Percentiles rank a stretch among this genome's conserved stretches.
These are phyloP conservation scores for Punica granatum DNA, from an alignment of 345 rosid genomes.

Conservation along the genomic window DNA sequence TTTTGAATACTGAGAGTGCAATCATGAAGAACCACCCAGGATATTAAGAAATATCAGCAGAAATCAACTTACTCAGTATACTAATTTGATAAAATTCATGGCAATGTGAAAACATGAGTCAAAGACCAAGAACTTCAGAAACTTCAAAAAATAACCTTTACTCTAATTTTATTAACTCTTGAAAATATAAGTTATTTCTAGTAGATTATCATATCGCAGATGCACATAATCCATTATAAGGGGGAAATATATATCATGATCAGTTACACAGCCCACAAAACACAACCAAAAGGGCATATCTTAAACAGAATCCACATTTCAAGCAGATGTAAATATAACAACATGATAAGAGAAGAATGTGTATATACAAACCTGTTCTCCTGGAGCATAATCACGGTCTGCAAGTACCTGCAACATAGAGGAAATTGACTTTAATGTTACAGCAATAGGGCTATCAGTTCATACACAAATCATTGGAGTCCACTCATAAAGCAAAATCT, in stretches of 20 bases:
- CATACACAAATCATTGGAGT: neutral
- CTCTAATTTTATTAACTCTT: neutral
- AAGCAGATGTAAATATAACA: neutral
- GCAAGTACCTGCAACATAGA: constrained; percentile 52
- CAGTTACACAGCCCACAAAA: neutral
- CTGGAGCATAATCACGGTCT: constrained; percentile 59
- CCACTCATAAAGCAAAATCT: neutral
- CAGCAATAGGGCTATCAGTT: neutral
- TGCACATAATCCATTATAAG: neutral
- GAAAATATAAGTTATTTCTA: too few relatives aligned
- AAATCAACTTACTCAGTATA: neutral
- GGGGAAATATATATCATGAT: neutral
- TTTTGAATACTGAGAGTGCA: neutral
- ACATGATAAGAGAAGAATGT: constrained; percentile 1
- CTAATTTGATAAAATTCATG: too few relatives aligned
- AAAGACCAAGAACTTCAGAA: neutral
- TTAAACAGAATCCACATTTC: neutral
- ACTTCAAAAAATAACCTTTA: neutral
- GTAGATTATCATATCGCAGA: neutral
- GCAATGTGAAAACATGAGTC: neutral
- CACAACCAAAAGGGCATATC: neutral
- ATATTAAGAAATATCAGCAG: neutral
- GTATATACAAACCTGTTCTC: constrained; percentile 57
- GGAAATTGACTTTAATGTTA: neutral
- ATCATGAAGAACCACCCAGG: neutral